Conservation (phyloP, 163 green algal genomes). For the Picocystis sp. region DNA sequence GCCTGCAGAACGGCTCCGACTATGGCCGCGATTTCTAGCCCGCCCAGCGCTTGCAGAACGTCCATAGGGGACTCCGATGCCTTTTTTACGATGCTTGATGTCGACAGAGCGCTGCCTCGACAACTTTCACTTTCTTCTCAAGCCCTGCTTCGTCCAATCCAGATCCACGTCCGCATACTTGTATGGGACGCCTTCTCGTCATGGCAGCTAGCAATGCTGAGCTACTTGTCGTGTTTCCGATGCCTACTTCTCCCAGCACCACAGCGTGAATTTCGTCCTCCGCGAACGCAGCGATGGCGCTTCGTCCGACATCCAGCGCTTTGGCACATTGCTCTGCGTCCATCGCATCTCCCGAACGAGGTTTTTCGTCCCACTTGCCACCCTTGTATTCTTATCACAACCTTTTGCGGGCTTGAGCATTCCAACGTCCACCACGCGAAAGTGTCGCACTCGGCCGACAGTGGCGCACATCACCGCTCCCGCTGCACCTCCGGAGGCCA, state of each 20-base stretch:
- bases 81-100: neutral
- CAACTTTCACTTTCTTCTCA: slow-evolving; percentile 11
- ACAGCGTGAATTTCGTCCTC: neutral
- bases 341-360: slow-evolving; percentile 14
- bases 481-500: slow-evolving; percentile 16
- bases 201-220: slow-evolving; percentile 24
- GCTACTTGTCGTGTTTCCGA: slow-evolving; percentile 33
- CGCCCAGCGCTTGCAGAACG: slow-evolving; percentile 21
- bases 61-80: slow-evolving; percentile 3
- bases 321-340: slow-evolving; percentile 12
- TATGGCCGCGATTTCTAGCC: slow-evolving; percentile 30
- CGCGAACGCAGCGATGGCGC: slow-evolving; percentile 9
- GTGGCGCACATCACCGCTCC: slow-evolving; percentile 19
- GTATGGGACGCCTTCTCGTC: slow-evolving; percentile 11
- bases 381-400: slow-evolving; percentile 2
- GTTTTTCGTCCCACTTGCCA: slow-evolving; percentile 7
- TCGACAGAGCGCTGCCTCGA: slow-evolving; percentile 13
- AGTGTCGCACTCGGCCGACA: slow-evolving; percentile 5
- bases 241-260: slow-evolving; percentile 23
- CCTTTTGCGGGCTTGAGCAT: neutral
- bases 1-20: slow-evolving; percentile 15
- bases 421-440: slow-evolving; percentile 26
- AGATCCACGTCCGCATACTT: slow-evolving; percentile 26
- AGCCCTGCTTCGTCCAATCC: slow-evolving; percentile 24
- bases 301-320: slow-evolving; percentile 15